Conservation (phyloP, 2,329 filamentous ascomycete species). For the Dactylellina drechsleri region DNA sequence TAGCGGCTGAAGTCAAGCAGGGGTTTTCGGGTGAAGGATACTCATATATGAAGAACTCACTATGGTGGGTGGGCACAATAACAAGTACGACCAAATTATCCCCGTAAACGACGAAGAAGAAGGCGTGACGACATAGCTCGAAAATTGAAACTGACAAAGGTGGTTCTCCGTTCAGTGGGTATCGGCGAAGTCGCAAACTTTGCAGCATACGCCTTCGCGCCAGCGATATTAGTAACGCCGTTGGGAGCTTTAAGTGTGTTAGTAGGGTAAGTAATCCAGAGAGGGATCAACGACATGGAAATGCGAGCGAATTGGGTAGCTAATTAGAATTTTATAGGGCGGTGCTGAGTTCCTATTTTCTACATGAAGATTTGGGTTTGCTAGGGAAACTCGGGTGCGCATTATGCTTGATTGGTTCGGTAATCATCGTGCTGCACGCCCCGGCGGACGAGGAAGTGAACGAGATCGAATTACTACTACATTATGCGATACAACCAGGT, state of each 20-base stretch:
- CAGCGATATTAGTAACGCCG: constrained; percentile 97
- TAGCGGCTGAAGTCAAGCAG: constrained; percentile 87
- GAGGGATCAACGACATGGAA: neutral
- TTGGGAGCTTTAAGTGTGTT: constrained; percentile 92
- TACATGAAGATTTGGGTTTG: constrained; percentile 87
- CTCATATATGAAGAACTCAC: constrained; percentile 90
- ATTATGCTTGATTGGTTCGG: constrained; percentile 92
- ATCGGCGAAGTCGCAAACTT: constrained; percentile 97
- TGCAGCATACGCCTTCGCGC: constrained; percentile 96
- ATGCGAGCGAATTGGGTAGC: neutral
- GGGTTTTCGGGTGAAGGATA: constrained; percentile 98
- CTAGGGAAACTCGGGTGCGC: constrained; percentile 94
- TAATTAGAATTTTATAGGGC: constrained; percentile 67
- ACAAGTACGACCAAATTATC: constrained; percentile 72
- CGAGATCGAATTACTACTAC: constrained; percentile 89
- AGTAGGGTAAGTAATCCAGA: constrained; percentile 71
- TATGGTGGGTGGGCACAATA: constrained; percentile 95
- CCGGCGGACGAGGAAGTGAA: constrained; percentile 91
- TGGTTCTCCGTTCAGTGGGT: constrained; percentile 71
- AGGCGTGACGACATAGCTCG: neutral
- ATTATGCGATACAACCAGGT: constrained; percentile 93
- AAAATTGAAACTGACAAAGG: constrained; percentile 16
- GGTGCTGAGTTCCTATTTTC: constrained; percentile 91
- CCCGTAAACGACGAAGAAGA: neutral
- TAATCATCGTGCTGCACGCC: constrained; percentile 97